These are phyloP conservation scores for Penicillium polonicum DNA, from an alignment of 2,329 filamentous ascomycete genomes.

Conservation along the genomic window DNA sequence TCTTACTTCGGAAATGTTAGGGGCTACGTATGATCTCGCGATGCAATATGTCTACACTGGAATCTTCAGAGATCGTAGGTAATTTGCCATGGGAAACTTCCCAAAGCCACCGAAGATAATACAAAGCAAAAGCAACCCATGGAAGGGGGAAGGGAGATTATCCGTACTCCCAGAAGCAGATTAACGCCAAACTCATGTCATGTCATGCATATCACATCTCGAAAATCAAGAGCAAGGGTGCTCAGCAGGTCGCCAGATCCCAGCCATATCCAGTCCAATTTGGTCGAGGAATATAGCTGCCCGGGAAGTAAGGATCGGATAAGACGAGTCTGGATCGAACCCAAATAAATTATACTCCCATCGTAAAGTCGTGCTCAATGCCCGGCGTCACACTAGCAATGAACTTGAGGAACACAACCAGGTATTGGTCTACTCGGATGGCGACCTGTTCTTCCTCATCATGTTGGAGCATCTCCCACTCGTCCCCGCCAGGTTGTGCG, in stretches of 20 bases:
- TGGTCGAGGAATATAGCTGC: neutral
- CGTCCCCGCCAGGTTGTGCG: conserved; percentile 49
- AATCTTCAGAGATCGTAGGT: neutral
- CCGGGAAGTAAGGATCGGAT: neutral
- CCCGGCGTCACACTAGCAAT: conserved; percentile 90
- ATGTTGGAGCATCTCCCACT: conserved; percentile 63
- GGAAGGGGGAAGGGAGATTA: neutral
- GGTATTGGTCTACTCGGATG: conserved; percentile 52
- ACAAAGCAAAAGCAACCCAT: neutral
- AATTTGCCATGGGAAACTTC: neutral
- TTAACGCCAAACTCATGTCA: conserved; percentile 24
- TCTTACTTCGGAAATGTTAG: neutral
- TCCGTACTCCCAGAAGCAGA: conserved; percentile 10
- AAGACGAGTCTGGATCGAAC: neutral
- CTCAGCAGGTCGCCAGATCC: neutral
- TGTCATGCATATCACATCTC: conserved; percentile 22
- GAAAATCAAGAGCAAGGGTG: neutral
- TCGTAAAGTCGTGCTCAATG: conserved; percentile 97
- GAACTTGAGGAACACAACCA: conserved; percentile 60
- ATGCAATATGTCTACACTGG: neutral
- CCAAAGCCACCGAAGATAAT: neutral
- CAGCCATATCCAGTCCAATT: neutral
- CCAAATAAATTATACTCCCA: conserved; percentile 67
- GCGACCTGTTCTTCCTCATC: conserved; percentile 50
- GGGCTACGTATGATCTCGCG: neutral